These are phyloP conservation scores for Coemansia sp. DNA, from an alignment of 192 early-diverging fungal genomes.

Conservation along the genomic window DNA sequence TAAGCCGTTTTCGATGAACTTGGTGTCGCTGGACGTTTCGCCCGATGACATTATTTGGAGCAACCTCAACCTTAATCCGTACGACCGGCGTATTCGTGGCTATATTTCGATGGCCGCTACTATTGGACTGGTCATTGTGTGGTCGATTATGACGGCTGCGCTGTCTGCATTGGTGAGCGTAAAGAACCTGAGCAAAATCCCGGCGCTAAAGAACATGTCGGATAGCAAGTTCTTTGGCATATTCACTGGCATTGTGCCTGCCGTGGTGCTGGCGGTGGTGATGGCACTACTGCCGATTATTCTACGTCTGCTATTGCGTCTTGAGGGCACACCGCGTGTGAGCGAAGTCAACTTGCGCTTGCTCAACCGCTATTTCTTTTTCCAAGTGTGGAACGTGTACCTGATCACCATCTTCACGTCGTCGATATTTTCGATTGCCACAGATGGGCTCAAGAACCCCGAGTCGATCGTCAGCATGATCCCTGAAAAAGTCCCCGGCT, in stretches of 20 bases:
- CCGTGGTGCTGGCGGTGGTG: slow-evolving; percentile 66
- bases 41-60: slow-evolving; percentile 85
- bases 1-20: slow-evolving; percentile 66
- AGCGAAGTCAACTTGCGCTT: slow-evolving; percentile 67
- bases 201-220: slow-evolving; percentile 51
- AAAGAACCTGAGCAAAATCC: slow-evolving; percentile 55
- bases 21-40: slow-evolving; percentile 67
- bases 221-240: slow-evolving; percentile 51
- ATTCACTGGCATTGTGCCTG: slow-evolving; percentile 79
- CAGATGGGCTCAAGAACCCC: slow-evolving; percentile 27
- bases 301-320: slow-evolving; percentile 62
- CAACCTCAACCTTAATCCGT: slow-evolving; percentile 68
- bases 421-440: slow-evolving; percentile 57
- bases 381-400: slow-evolving; percentile 81
- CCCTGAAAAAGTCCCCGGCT: slow-evolving; percentile 64
- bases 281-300: slow-evolving; percentile 74
- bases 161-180: slow-evolving; percentile 60
- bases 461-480: slow-evolving; percentile 55
- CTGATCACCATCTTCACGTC: slow-evolving; percentile 74
- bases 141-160: slow-evolving; percentile 69
- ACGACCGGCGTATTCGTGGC: slow-evolving; percentile 60
- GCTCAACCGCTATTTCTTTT: slow-evolving; percentile 77
- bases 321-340: slow-evolving; percentile 65
- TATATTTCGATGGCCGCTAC: slow-evolving; percentile 58
- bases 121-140: slow-evolving; percentile 68